Percentiles rank a stretch among this genome's conserved stretches.
phyloP scores from a whole-genome alignment of 2,329 filamentous ascomycete genomes.

The Penicillium corylophilum region DNA sequence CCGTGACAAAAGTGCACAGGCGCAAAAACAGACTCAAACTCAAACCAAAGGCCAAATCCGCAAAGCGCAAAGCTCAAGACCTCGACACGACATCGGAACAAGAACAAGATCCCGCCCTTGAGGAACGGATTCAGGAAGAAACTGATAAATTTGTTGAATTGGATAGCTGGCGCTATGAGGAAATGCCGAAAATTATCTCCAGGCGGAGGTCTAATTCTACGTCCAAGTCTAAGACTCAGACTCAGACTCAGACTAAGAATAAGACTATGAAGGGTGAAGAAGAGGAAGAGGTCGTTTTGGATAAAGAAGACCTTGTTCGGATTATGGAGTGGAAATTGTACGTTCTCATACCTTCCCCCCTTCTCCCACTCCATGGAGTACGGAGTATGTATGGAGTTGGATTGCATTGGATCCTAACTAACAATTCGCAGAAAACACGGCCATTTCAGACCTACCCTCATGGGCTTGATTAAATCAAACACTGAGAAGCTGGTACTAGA shows the following conservation, averaged over 20 bases:
- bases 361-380: constrained; percentile 4
- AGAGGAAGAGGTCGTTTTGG: constrained; percentile 21
- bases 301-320: constrained; percentile 36
- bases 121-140: constrained; percentile 18
- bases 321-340: constrained; percentile 49
- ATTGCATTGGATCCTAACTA: not conserved
- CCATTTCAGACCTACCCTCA: constrained; percentile 38
- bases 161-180: constrained; percentile 41
- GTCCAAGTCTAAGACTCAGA: too few species aligned
- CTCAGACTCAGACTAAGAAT: too few species aligned
- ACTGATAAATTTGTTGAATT: constrained; percentile 31
- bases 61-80: constrained; percentile 7
- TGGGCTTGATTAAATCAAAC: constrained; percentile 43
- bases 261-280: too few species aligned
- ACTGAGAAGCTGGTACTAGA: constrained; percentile 23
- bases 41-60: constrained; percentile 19
- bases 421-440: constrained; percentile 39
- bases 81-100: not conserved
- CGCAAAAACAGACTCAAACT: constrained; percentile 21
- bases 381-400: too few species aligned
- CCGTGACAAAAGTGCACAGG: constrained; percentile 25
- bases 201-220: constrained; percentile 8
- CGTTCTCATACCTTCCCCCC: constrained; percentile 18
- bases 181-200: constrained; percentile 28
- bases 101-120: constrained; percentile 2